Evolutionary conservation across 192 early-diverging fungal species (phyloP), one percentile per base, ranked within the genome.

Genomic region (Jimgerdemannia flammicorona): DNA sequence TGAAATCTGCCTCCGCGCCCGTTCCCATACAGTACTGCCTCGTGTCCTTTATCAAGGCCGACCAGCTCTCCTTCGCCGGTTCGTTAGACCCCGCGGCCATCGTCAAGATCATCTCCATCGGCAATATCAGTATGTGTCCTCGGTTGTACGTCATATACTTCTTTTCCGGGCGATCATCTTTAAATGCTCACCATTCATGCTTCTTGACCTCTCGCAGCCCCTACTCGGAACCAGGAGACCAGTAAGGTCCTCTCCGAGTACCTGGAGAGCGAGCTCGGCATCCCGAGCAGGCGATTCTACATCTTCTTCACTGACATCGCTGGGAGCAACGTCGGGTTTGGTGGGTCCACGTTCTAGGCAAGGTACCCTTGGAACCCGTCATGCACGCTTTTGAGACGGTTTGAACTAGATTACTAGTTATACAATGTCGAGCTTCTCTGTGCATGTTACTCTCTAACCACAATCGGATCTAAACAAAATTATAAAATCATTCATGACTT

Each of bases 81-180:
- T 54, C 69, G 41, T 54, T 43, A 54, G 70, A 74, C 19, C 70
- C 80, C 3, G 80, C 67, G 17, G 77, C 70, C 54, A 54, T 81
- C 29, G 76, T 71, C 65, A 74, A 78, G 40, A 67, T 81, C 40
- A 64, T 66, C 14, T 77, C 76, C 10, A 81, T 81, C 42, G 80
- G 76, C 6, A 42, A 74, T 40, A 77, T 81, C 66, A 44, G 72
- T 78, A 70, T 42, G 68, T 70, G 14, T n/a, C 54, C 49, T 14
- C 49, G 6, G 49, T 10, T 14, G 29, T 29, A 29, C 29, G 29
- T 29, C 29, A 29, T 0, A 29, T 1, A 29, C 29, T 29, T 29
- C 29, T 29, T 29, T 29, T 29, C 49, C 49, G 8, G 14, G 14
- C 49, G 6, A 14, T 10, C 49, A 59, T 6, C 14, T 59, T 59